Conservation (phyloP, 768 basidiomycete genomes). For the Trametes maxima region DNA sequence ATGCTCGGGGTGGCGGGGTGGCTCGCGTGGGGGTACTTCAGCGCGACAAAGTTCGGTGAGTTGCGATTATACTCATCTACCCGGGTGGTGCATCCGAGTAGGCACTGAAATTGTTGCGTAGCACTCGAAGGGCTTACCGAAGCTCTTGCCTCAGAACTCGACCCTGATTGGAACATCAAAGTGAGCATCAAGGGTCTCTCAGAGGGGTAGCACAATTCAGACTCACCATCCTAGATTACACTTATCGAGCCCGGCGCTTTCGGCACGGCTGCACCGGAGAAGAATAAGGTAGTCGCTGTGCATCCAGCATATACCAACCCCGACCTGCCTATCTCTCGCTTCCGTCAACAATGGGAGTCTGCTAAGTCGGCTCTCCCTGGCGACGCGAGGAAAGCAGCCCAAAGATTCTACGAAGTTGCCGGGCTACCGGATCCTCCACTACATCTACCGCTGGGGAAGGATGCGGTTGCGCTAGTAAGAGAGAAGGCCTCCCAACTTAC, state of each 20-base stretch:
- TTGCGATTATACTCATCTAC: not conserved
- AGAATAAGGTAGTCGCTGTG: not conserved
- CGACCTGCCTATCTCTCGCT: not conserved
- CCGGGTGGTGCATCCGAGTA: no score
- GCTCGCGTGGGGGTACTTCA: constrained; percentile 5
- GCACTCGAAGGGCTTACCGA: constrained; percentile 36
- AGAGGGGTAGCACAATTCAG: not conserved
- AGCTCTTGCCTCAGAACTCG: constrained; percentile 33
- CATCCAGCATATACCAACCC: constrained; percentile 26
- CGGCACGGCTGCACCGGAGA: not conserved
- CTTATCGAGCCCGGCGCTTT: constrained; percentile 25
- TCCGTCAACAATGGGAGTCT: not conserved
- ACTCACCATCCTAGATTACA: constrained; percentile 14
- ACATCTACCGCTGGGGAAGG: constrained; percentile 3
- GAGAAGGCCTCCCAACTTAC: no score
- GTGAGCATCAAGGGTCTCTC: constrained; percentile 19
- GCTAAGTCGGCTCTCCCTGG: constrained; percentile 8
- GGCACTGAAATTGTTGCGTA: constrained; percentile 5
- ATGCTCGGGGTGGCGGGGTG: constrained; percentile 24
- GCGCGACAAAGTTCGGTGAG: constrained; percentile 9
- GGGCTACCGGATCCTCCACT: constrained; percentile 24
- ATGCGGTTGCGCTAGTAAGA: not conserved
- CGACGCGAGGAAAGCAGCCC: constrained; percentile 22
- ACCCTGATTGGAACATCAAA: constrained; percentile 41
- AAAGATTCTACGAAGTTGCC: constrained; percentile 25